Evolutionary conservation across 495 filamentous ascomycete genomes (phyloP).

Genomic region (Schizothecium vesticola): DNA sequence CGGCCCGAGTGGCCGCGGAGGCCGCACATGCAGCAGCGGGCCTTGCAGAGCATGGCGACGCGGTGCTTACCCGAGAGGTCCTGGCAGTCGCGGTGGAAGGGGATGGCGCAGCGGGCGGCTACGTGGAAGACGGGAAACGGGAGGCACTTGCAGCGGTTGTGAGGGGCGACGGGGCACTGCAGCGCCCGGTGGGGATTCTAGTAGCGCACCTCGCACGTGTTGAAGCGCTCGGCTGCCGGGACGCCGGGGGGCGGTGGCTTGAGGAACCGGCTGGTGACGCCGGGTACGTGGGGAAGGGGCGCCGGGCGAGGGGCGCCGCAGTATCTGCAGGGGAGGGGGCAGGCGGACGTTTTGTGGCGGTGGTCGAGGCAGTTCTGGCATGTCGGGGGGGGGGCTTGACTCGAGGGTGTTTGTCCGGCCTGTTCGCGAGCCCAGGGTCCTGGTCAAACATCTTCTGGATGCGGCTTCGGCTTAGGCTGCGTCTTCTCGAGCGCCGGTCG

Average conservation of each 20-base stretch:
- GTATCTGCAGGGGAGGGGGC: conserved; percentile 27
- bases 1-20: conserved; percentile 30
- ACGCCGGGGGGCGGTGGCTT: background rate
- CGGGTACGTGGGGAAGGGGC: background rate
- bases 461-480: conserved; percentile 35
- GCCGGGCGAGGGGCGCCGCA: conserved; percentile 22
- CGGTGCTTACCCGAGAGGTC: conserved; percentile 24
- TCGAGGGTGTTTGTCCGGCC: background rate
- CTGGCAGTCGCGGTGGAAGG: conserved; percentile 30
- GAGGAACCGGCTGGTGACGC: background rate
- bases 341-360: conserved; percentile 19
- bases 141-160: conserved; percentile 35
- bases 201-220: background rate
- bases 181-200: conserved; percentile 20
- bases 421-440: background rate
- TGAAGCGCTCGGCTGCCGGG: background rate
- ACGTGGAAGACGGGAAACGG: conserved; percentile 35
- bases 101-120: conserved; percentile 25
- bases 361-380: conserved; percentile 31
- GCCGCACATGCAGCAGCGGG: conserved; percentile 41
- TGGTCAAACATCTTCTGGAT: conserved; percentile 35
- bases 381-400: conserved; percentile 12
- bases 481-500: conserved; percentile 29
- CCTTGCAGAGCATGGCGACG: conserved; percentile 33
- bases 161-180: conserved; percentile 24